Evolutionary conservation across 73 alveolate species (phyloP).

Genomic region (Blepharisma japonicum): DNA sequence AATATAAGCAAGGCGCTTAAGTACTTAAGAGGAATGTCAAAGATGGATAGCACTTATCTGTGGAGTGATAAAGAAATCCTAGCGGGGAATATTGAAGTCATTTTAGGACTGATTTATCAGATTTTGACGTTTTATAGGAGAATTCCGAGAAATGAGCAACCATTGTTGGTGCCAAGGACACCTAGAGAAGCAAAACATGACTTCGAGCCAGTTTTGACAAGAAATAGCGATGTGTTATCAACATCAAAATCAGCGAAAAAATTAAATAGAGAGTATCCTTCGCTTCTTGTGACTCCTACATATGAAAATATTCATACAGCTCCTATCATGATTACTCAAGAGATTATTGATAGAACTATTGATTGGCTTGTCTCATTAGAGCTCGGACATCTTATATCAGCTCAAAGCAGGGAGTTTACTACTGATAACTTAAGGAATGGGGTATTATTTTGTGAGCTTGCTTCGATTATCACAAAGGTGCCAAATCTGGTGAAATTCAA

Average conservation of each 20-base stretch:
- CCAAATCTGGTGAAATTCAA: neutral
- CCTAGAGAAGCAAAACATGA: no score
- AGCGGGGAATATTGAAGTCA: conserved; percentile 63
- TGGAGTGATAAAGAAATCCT: conserved; percentile 53
- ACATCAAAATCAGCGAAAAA: no score
- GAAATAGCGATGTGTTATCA: no score
- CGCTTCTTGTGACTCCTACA: no score
- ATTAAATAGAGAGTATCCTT: no score
- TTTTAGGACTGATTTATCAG: conserved; percentile 64
- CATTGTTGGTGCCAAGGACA: no score
- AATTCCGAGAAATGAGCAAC: neutral
- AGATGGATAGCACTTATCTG: conserved; percentile 48
- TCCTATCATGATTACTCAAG: neutral
- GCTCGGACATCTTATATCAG: neutral
- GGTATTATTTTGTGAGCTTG: neutral
- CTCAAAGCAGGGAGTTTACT: neutral
- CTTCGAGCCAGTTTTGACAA: no score
- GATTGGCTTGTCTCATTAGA: conserved; percentile 25
- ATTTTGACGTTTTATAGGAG: conserved; percentile 37
- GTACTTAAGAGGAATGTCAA: conserved; percentile 53
- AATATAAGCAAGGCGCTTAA: conserved; percentile 49
- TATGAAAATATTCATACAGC: conserved; percentile 9
- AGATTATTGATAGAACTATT: neutral
- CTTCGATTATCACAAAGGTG: neutral
- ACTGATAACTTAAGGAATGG: conserved; percentile 18